phyloP scores from a whole-genome alignment of 192 early-diverging fungal genomes.

The Tieghemiomyces parasiticus region DNA sequence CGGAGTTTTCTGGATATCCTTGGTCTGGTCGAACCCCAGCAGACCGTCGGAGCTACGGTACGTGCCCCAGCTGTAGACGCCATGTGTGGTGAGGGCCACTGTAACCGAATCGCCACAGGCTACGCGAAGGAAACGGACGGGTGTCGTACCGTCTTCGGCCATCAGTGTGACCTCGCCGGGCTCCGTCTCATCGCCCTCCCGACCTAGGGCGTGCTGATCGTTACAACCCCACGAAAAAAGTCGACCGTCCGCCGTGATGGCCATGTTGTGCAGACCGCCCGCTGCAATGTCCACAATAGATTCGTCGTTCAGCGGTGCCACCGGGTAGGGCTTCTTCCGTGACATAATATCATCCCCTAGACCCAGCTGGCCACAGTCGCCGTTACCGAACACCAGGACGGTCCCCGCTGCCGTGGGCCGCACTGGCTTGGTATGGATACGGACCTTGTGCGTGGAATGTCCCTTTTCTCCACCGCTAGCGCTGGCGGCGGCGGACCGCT shows the following conservation, averaged over 20 bases:
- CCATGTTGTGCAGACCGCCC: constrained; percentile 82
- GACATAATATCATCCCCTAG: constrained; percentile 68
- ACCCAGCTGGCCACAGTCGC: constrained; percentile 85
- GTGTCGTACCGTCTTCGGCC: no score
- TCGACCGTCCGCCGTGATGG: constrained; percentile 50
- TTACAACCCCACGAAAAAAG: constrained; percentile 95
- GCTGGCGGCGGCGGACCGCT: no score
- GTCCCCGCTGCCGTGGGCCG: no score
- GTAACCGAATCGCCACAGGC: constrained; percentile 76
- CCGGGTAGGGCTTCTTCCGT: constrained; percentile 58
- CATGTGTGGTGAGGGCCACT: constrained; percentile 59
- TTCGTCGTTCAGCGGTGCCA: constrained; percentile 50
- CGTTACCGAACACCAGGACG: constrained; percentile 75
- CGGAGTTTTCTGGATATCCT: constrained; percentile 45
- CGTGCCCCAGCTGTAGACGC: constrained; percentile 84
- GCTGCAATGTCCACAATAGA: constrained; percentile 62
- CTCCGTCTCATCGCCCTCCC: constrained; percentile 40
- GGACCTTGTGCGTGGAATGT: no score
- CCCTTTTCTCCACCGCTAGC: no score
- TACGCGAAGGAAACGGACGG: constrained; percentile 51
- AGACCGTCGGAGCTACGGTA: constrained; percentile 69
- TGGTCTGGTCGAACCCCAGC: constrained; percentile 59
- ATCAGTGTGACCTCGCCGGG: constrained; percentile 54
- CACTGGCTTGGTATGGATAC: no score
- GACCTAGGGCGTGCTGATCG: constrained; percentile 77